These are phyloP conservation scores for Suhomyces wounanorum DNA, from an alignment of 1,139 yeast genomes.

Conservation along the genomic window DNA sequence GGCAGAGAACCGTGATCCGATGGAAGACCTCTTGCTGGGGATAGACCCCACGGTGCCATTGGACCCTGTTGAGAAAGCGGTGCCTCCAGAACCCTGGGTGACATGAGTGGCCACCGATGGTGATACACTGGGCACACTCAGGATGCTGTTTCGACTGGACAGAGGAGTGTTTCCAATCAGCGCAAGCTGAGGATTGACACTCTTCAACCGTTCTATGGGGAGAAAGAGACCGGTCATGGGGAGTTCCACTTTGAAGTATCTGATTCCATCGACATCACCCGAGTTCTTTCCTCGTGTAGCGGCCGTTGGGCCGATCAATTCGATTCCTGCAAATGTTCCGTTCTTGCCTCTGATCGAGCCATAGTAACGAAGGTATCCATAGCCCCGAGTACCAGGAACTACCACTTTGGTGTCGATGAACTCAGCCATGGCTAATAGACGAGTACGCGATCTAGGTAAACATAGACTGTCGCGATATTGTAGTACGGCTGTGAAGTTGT, in stretches of 20 bases:
- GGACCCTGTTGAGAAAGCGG: neutral
- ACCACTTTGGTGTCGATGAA: constrained; percentile 37
- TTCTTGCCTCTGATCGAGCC: constrained; percentile 74
- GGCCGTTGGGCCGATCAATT: constrained; percentile 64
- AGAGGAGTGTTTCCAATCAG: constrained; percentile 1
- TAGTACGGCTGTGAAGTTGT: neutral
- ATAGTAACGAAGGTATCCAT: constrained; percentile 67
- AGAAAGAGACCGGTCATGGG: constrained; percentile 77
- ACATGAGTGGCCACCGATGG: neutral
- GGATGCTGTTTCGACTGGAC: constrained; percentile 7
- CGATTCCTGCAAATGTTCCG: constrained; percentile 89
- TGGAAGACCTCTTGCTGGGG: constrained; percentile 13
- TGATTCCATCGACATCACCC: constrained; percentile 47
- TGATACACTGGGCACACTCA: constrained; percentile 5
- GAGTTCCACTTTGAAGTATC: constrained; percentile 49
- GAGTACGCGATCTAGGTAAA: neutral
- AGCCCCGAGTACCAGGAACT: constrained; percentile 49
- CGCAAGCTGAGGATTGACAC: constrained; percentile 33
- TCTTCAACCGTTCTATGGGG: constrained; percentile 61
- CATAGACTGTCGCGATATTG: neutral
- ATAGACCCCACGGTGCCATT: constrained; percentile 1
- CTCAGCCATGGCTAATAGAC: constrained; percentile 16
- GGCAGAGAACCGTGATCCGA: constrained; percentile 14
- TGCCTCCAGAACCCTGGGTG: constrained; percentile 1
- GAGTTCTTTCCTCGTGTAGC: constrained; percentile 47